phyloP scores from a whole-genome alignment of 306 rosid species.

The Comarum palustre region DNA sequence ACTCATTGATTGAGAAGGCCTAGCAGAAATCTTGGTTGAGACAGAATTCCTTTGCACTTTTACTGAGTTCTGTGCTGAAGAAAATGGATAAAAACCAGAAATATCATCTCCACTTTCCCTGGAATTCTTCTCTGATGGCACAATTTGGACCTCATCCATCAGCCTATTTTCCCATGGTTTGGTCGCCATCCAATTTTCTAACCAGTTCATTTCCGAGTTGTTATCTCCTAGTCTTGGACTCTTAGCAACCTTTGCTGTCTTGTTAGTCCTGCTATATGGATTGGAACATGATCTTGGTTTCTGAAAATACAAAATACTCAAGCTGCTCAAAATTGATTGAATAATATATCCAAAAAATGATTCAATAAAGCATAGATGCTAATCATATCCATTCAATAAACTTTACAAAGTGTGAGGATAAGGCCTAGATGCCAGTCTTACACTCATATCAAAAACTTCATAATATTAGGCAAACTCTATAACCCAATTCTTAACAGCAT shows the following conservation, averaged over 20 bases:
- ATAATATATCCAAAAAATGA: too few species aligned
- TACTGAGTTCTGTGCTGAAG: constrained; percentile 36
- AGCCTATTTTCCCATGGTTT: constrained; percentile 73
- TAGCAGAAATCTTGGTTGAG: constrained; percentile 51
- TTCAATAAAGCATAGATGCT: not conserved
- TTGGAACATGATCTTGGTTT: constrained; percentile 47
- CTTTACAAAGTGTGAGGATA: not conserved
- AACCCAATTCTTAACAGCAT: not conserved
- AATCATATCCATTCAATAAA: not conserved
- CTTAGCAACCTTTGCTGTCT: constrained; percentile 37
- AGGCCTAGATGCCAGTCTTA: not conserved
- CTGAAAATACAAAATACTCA: constrained; percentile 39
- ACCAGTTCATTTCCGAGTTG: constrained; percentile 47
- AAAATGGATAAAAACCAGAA: constrained; percentile 28
- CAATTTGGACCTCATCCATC: constrained; percentile 37
- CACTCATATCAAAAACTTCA: not conserved
- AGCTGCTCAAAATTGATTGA: not conserved
- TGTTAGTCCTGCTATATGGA: constrained; percentile 47
- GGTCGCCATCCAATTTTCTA: constrained; percentile 71
- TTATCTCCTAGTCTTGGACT: constrained; percentile 36
- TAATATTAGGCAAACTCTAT: not conserved
- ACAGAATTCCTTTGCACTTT: constrained; percentile 51
- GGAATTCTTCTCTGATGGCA: constrained; percentile 43
- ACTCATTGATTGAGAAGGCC: constrained; percentile 31
- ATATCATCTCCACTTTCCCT: constrained; percentile 40